Base-by-base conservation (phyloP, 1,284 basidiomycete species). In the Cryptococcus depauperatus region DNA sequence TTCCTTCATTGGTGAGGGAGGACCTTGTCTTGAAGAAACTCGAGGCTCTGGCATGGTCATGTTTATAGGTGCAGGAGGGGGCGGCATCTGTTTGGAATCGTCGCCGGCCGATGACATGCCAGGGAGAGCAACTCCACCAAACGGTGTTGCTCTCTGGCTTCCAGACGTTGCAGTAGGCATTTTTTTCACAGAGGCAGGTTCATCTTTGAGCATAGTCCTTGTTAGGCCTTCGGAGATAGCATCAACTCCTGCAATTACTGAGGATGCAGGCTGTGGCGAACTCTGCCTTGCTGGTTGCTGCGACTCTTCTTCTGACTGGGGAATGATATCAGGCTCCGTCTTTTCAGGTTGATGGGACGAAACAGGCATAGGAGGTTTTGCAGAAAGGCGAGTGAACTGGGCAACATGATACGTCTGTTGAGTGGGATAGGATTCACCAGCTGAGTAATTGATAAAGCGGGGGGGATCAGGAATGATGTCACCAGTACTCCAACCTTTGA, bases 401-500 rank as follows among this genome's bases (percentile, higher is more conserved):
- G 70, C 73, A 3, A 52, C 50, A 46, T 68, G 70, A 49, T 52
- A 66, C 1, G 61, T 56, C 0, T 62, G 64, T 35, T 68, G 58
- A 14, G 54, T 52, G 10, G 63, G 64, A 40, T 71, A 69, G 2
- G 60, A 58, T 40, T 73, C 70, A 39, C 71, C 69, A 10, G 61
- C 58, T 1, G 66, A 58, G 54, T 72, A 75, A 70, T 89, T 85
- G 66, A 91, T 78, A 64, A 89, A 90, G 14, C 76, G 67, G 19
- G 85, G 86, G 9, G 86, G 79, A 52, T 90, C 85, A 5, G 87
- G 87, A 43, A 93, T 90, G 51, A 78, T 74, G 57, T 78, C 79
- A 29, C 89, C 89, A 4, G 88, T 93, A 2, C 84, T 85, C 62
- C 87, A 89, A 52, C 83, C 80, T 35, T 78, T 76, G 13, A 91